phyloP scores from a whole-genome alignment of 2,329 filamentous ascomycete genomes.

The Graphilbum fragrans region DNA sequence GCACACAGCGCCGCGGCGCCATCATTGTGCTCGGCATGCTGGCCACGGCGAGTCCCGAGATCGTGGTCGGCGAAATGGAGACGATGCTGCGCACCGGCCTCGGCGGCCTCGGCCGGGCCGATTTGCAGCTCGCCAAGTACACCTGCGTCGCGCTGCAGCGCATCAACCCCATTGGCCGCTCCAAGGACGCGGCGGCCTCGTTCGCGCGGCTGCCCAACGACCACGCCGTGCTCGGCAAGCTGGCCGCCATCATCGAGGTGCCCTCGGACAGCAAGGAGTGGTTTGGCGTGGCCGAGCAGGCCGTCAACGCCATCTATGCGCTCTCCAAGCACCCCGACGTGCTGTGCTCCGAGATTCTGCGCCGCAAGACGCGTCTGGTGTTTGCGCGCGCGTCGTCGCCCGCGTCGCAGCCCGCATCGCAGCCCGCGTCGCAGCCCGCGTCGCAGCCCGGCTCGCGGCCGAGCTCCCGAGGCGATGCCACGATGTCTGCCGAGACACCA shows the following conservation, averaged over 20 bases:
- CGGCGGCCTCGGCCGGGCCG: slow-evolving; percentile 64
- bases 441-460: slow-evolving; percentile 28
- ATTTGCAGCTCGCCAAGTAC: slow-evolving; percentile 84
- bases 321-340: slow-evolving; percentile 89
- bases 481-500: not conserved
- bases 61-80: slow-evolving; percentile 91
- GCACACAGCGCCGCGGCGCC: slow-evolving; percentile 76
- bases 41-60: slow-evolving; percentile 80
- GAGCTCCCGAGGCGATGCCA: slow-evolving; percentile 28
- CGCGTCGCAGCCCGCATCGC: slow-evolving; percentile 23
- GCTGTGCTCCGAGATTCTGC: slow-evolving; percentile 81
- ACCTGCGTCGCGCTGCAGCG: slow-evolving; percentile 87
- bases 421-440: slow-evolving; percentile 24
- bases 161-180: slow-evolving; percentile 76
- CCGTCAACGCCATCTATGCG: slow-evolving; percentile 88
- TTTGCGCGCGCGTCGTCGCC: slow-evolving; percentile 47
- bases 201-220: slow-evolving; percentile 80
- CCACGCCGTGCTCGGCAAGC: slow-evolving; percentile 69
- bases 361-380: slow-evolving; percentile 73
- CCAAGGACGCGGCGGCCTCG: slow-evolving; percentile 57
- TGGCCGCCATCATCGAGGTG: slow-evolving; percentile 78
- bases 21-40: slow-evolving; percentile 98
- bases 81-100: slow-evolving; percentile 85
- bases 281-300: slow-evolving; percentile 92
- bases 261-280: slow-evolving; percentile 87